Base-by-base conservation (phyloP, 2,329 filamentous ascomycete species). In the Aspergillus tamarii region DNA sequence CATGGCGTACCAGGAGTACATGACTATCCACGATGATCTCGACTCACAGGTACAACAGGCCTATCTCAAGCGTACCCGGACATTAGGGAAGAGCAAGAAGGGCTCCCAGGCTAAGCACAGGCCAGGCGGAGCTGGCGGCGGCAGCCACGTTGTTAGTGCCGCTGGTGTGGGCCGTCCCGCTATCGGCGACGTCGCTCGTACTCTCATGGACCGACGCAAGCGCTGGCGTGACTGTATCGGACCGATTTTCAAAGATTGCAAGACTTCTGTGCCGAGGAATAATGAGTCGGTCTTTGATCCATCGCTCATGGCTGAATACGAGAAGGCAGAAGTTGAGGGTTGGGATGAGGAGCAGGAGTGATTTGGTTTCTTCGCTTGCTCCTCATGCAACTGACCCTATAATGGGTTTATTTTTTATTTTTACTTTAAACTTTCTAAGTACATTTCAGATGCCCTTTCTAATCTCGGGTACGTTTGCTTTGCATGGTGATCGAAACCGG, bases 1-100 rank as follows among this genome's bases (percentile, higher is more conserved):
- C 68, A 94, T 99, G 88, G 95, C 95, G 0, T 90, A 95, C 80
- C 95, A 99, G 75, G 95, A 99, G 77, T 99, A 97, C 82, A 91
- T 90, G 77, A 97, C 93, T 61, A 99, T 99, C 71, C 90, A 96
- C 57, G 95, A 99, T 76, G 95, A 99, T 76, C 88, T 99, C 26
- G 95, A 99, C 82, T 89, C 89, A 48, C 95, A 98, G 76, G 93
- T 98, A 48, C 94, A 98, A 74, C 90, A 92, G 58, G 94, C 95
- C 4, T 99, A 98, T 74, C 88, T 96, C 52, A 99, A 99, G 82
- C 91, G 95, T 28, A 98, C 94, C 32, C 89, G 95, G 54, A 97
- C 93, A 0, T 90, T 98, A 80, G 92, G 94, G 76, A 96, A 98
- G 82, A 93, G 89, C 78, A 96, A 96, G 78, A 97, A 96, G 81